A percentile compares a stretch with the other conserved stretches of the same genome.
phyloP scores from a whole-genome alignment of 176 grass and related monocot genomes.

The Aegilops tauschii region DNA sequence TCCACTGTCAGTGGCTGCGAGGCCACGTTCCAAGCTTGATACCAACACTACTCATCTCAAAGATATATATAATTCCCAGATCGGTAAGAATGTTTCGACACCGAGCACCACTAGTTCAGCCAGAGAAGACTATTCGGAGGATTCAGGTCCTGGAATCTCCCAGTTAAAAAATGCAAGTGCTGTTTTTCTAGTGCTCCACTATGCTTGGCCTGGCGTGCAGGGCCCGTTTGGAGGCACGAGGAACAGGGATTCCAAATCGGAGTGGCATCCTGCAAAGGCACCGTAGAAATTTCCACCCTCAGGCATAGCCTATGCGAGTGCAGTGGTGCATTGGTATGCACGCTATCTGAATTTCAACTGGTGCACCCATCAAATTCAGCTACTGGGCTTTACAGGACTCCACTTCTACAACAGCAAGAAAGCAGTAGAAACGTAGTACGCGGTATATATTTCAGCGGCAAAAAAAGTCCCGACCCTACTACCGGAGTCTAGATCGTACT shows the following conservation, averaged over 20 bases:
- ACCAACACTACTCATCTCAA: neutral
- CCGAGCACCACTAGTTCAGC: neutral
- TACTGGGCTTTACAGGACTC: too few relatives aligned
- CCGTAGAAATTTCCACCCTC: too few relatives aligned
- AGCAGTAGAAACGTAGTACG: too few relatives aligned
- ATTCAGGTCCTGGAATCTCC: neutral
- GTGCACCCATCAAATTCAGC: neutral
- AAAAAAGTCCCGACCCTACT: neutral
- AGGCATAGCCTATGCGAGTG: neutral
- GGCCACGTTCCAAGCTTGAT: constrained; percentile 8
- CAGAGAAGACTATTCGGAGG: too few relatives aligned
- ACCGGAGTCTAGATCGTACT: too few relatives aligned
- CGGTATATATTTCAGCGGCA: too few relatives aligned
- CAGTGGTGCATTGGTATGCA: neutral
- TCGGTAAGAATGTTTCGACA: neutral
- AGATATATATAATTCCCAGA: neutral
- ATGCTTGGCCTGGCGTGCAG: neutral
- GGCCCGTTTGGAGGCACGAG: neutral
- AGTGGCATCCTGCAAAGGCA: too few relatives aligned
- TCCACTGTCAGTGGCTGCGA: neutral
- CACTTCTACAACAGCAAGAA: too few relatives aligned
- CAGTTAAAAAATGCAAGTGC: neutral
- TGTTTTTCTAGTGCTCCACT: neutral
- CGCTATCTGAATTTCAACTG: neutral
- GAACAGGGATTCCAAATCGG: neutral